A percentile compares a stretch with the other conserved stretches of the same genome.
phyloP scores from a whole-genome alignment of 2,329 filamentous ascomycete genomes.

The Eutypa lata region DNA sequence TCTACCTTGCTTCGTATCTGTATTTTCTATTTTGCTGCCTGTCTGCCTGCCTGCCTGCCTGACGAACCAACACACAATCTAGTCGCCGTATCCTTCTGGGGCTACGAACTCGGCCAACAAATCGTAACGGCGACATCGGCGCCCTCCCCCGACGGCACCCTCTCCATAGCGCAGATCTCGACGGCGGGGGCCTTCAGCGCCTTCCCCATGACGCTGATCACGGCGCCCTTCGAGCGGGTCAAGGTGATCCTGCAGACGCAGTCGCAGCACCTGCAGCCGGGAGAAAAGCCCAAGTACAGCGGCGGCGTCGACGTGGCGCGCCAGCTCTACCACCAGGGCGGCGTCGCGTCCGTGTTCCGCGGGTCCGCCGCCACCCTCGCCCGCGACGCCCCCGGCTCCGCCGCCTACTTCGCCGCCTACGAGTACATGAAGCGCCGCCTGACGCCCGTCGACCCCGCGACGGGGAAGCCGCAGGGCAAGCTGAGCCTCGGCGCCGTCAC shows the following conservation, averaged over 20 bases:
- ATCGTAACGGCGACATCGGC: constrained; percentile 70
- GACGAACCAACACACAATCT: background rate
- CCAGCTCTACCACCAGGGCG: constrained; percentile 89
- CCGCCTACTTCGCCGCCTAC: constrained; percentile 96
- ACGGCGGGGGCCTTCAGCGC: constrained; percentile 96
- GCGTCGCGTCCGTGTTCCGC: constrained; percentile 87
- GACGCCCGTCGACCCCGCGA: constrained; percentile 74
- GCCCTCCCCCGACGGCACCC: constrained; percentile 64
- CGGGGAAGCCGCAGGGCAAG: constrained; percentile 70
- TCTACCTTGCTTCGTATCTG: too few species aligned
- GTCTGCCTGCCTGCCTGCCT: background rate
- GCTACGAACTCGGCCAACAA: constrained; percentile 92
- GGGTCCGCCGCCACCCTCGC: constrained; percentile 88
- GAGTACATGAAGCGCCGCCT: constrained; percentile 88
- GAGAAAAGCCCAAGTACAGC: constrained; percentile 88
- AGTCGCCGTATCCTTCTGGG: constrained; percentile 75
- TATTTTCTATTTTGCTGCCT: background rate
- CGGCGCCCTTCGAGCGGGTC: constrained; percentile 97
- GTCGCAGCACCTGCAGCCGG: constrained; percentile 78
- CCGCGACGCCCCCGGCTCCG: constrained; percentile 86
- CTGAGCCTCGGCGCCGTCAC: constrained; percentile 81
- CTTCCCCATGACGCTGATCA: constrained; percentile 95
- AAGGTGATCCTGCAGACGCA: constrained; percentile 98
- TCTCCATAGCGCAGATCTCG: constrained; percentile 82
- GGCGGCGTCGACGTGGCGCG: constrained; percentile 87